phyloP scores from a whole-genome alignment of 495 filamentous ascomycete species.

The Staphylotrichum longicolle region DNA sequence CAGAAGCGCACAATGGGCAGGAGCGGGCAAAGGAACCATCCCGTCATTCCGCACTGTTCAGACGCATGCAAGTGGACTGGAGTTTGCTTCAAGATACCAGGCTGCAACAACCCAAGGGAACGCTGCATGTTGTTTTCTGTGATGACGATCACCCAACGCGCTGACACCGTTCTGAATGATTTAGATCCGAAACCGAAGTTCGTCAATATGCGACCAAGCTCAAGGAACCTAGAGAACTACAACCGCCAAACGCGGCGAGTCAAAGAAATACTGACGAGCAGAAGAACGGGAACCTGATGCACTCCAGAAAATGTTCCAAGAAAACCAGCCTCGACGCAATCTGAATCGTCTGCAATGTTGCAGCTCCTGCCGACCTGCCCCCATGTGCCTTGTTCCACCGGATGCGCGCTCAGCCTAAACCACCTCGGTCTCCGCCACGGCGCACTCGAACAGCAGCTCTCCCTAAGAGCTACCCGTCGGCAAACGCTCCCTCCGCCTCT shows the following conservation, averaged over 20 bases:
- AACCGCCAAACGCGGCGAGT: neutral
- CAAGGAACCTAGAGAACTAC: too few relatives aligned
- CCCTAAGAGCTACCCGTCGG: constrained; percentile 5
- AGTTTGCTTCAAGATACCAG: too few relatives aligned
- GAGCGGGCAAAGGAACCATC: too few relatives aligned
- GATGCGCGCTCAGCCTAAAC: neutral
- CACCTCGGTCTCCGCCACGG: constrained; percentile 2
- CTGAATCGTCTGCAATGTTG: neutral
- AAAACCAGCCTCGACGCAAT: constrained; percentile 1
- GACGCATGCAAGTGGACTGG: too few relatives aligned
- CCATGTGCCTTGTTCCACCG: neutral
- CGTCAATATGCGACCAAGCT: too few relatives aligned
- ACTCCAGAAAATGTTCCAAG: neutral
- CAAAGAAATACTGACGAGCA: neutral
- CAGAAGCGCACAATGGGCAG: too few relatives aligned
- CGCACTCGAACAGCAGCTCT: constrained; percentile 3
- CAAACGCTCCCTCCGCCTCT: constrained; percentile 12
- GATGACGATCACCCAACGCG: too few relatives aligned
- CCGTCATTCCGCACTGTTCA: too few relatives aligned
- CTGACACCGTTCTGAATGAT: too few relatives aligned
- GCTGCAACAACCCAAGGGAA: too few relatives aligned
- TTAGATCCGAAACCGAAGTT: too few relatives aligned
- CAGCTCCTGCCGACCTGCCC: neutral
- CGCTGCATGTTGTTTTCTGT: too few relatives aligned
- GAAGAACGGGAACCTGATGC: neutral